Conservation (phyloP, 148 eudicot species). For the Rhododendron mucronatum region DNA sequence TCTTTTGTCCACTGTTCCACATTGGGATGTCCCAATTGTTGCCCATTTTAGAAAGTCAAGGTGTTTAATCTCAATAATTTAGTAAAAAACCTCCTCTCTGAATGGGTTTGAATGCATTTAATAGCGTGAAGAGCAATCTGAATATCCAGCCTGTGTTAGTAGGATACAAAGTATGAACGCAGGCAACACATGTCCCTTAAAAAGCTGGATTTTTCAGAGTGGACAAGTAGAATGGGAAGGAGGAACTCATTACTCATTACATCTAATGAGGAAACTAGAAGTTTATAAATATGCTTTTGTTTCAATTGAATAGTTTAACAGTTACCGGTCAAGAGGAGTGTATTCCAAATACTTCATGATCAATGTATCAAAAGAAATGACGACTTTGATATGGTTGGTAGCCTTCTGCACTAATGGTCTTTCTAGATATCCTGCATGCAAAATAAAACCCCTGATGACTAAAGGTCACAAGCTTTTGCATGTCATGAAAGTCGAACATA, state of each 20-base stretch:
- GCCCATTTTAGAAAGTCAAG: background rate
- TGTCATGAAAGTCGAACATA: background rate
- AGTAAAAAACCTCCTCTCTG: background rate
- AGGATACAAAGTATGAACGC: background rate
- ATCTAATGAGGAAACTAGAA: background rate
- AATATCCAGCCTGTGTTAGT: background rate
- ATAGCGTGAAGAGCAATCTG: background rate
- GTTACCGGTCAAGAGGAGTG: slow-evolving; percentile 83
- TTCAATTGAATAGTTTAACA: background rate
- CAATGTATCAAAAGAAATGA: background rate
- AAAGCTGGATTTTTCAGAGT: background rate
- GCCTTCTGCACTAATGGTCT: background rate
- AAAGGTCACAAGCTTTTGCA: background rate
- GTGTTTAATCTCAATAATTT: background rate
- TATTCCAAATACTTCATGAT: slow-evolving; percentile 94
- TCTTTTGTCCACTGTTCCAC: background rate
- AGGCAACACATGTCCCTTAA: background rate
- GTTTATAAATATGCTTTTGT: background rate
- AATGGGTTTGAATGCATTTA: background rate
- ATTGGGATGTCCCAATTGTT: background rate
- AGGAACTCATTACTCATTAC: background rate
- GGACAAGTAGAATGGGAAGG: background rate
- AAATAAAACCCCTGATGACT: background rate
- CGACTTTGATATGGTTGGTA: background rate
- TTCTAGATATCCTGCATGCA: slow-evolving; percentile 1